These are phyloP conservation scores for Fragilaria radians DNA, from an alignment of 108 stramenopile species.

Conservation along the genomic window DNA sequence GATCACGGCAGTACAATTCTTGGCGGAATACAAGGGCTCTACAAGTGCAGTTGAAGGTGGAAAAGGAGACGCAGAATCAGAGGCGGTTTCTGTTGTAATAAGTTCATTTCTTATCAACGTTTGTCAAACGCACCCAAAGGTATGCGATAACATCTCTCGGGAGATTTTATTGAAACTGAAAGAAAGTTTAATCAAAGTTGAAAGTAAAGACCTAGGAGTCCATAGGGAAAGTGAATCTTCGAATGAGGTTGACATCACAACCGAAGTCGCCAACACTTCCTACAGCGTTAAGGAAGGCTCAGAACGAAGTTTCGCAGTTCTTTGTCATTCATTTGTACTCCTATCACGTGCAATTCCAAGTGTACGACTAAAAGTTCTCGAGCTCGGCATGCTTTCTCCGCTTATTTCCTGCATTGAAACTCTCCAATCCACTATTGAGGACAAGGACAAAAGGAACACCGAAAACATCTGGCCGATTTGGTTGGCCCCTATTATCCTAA, in stretches of 20 bases:
- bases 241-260: constrained; percentile 9
- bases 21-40: no score
- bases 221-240: no score
- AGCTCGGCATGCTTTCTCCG: constrained; percentile 35
- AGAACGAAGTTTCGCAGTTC: constrained; percentile 30
- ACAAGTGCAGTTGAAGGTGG: neutral
- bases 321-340: constrained; percentile 65
- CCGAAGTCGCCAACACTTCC: neutral
- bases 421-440: constrained; percentile 14
- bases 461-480: constrained; percentile 53
- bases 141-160: constrained; percentile 28
- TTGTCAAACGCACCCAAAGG: constrained; percentile 41
- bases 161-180: constrained; percentile 34
- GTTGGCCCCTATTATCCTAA: constrained; percentile 52
- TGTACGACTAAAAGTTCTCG: constrained; percentile 43
- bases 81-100: constrained; percentile 65
- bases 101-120: constrained; percentile 63
- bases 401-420: constrained; percentile 47
- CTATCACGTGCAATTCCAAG: constrained; percentile 61
- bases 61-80: constrained; percentile 41
- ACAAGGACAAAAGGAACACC: constrained; percentile 1
- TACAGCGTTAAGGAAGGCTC: constrained; percentile 10
- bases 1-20: no score
- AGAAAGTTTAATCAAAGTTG: no score
- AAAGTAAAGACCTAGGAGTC: no score